These are phyloP conservation scores for Hypericum perforatum DNA, from an alignment of 345 rosid species.

Conservation along the genomic window DNA sequence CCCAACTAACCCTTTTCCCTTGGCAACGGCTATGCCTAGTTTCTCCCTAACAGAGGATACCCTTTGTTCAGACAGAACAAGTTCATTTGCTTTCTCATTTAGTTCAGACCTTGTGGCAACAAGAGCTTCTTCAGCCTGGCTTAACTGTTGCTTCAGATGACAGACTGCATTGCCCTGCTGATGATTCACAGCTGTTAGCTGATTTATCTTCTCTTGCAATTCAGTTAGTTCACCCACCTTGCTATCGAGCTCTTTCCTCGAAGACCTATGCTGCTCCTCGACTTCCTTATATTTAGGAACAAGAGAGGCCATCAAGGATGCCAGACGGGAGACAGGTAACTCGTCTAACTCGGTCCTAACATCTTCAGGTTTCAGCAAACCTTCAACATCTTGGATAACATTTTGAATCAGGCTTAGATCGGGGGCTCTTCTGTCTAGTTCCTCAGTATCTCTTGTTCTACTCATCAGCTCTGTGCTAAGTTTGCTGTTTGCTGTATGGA, in stretches of 20 bases:
- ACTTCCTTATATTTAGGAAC: constrained; percentile 49
- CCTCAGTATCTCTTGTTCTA: constrained; percentile 43
- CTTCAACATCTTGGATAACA: constrained; percentile 47
- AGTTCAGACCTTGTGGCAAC: constrained; percentile 34
- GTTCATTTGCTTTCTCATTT: constrained; percentile 50
- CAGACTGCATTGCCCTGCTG: constrained; percentile 50
- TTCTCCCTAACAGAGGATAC: constrained; percentile 78
- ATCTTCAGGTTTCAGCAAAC: constrained; percentile 42
- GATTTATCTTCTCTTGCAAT: constrained; percentile 37
- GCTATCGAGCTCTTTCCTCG: constrained; percentile 32
- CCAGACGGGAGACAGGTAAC: constrained; percentile 35
- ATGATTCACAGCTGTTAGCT: constrained; percentile 34
- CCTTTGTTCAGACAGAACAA: constrained; percentile 80
- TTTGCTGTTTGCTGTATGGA: constrained; percentile 39
- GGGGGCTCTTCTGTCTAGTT: constrained; percentile 34
- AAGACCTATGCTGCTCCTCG: constrained; percentile 26
- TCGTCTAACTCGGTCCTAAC: constrained; percentile 24
- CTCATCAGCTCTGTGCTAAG: constrained; percentile 46
- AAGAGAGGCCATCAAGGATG: constrained; percentile 57
- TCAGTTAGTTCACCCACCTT: constrained; percentile 40
- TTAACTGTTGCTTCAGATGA: constrained; percentile 40
- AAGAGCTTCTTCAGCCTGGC: constrained; percentile 50
- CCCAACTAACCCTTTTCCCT: constrained; percentile 85
- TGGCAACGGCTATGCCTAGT: constrained; percentile 90
- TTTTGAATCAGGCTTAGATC: constrained; percentile 39